Evolutionary conservation across 345 rosid species (phyloP), one percentile per base, ranked within the genome.

Genomic region (Eucalyptus polyanthemos): DNA sequence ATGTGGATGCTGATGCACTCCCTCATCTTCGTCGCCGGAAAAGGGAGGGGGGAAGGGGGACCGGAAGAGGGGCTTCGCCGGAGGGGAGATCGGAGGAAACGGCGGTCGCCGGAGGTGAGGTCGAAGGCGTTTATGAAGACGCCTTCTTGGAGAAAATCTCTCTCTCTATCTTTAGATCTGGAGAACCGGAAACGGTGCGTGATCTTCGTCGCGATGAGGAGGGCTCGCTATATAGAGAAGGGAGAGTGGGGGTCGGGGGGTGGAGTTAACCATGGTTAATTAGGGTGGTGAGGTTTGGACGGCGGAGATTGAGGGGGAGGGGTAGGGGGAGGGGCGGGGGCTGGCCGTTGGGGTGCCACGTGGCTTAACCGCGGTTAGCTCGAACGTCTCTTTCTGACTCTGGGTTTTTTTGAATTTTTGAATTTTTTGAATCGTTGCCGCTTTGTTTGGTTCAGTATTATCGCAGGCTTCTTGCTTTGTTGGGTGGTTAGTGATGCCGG

Each of bases 1-100:
- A 95, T 95, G 94, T 95, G 97, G 91, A 95, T 92, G 53, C 96
- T 95, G 67, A 94, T 95, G 92, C 97, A 95, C 92, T 95, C 97
- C 83, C 97, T 94, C 97, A 95, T 95, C 50, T 89, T 89, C 89
- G 89, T 89, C 89, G 90, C 50, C 0, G 86, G 85, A 50, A 86
- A 53, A 40, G 56, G 21, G 15, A 8, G 10, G 56, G 21, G 15
- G 45, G 9, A 16, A 8, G 37, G 31, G 25, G 12, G 13, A 53
- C 11, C 5, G 58, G 25, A 47, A 86, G 49, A 81, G 50, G 47
- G 49, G 69, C 50, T 40, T 86, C 65, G 40, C 21, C n/a, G 47
- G 47, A 44, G 47, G 25, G 19, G 50, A 58, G 42, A 72, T 21
- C 83, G 47, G 40, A 42, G 69, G 34, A 24, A 56, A 24, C 13